phyloP scores from a whole-genome alignment of 1,284 basidiomycete genomes.

The Meripilus lineatus region DNA sequence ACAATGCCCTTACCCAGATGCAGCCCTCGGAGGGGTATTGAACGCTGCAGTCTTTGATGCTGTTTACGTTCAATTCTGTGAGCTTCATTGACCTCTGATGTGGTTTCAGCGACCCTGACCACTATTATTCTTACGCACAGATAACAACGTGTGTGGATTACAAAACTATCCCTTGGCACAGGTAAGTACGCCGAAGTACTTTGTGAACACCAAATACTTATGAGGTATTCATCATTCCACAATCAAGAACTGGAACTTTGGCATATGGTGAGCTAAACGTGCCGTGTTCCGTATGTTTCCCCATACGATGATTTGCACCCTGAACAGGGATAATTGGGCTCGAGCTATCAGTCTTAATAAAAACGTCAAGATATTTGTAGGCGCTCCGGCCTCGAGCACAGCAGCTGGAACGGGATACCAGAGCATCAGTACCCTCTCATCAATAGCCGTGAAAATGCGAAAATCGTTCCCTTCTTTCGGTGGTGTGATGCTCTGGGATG shows the following conservation, averaged over 20 bases:
- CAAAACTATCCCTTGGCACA: conserved; percentile 37
- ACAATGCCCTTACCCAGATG: conserved; percentile 50
- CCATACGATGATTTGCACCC: not conserved
- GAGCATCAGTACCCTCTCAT: conserved; percentile 39
- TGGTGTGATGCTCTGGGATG: conserved; percentile 72
- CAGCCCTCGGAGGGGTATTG: conserved; percentile 44
- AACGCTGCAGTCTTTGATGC: conserved; percentile 53
- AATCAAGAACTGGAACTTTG: conserved; percentile 46
- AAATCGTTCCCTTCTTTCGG: conserved; percentile 66
- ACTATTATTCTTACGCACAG: conserved; percentile 27
- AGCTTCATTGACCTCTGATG: conserved; percentile 8
- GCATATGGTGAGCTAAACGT: conserved; percentile 36
- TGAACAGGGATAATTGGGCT: conserved; percentile 55
- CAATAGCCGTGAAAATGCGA: conserved; percentile 49
- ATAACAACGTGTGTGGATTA: conserved; percentile 49
- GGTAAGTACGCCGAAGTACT: conserved; percentile 24
- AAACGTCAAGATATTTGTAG: conserved; percentile 59
- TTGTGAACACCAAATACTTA: not conserved
- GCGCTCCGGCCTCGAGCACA: conserved; percentile 50
- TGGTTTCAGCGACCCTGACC: not conserved
- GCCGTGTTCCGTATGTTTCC: not conserved
- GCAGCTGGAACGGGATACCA: conserved; percentile 60
- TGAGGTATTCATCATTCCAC: not conserved
- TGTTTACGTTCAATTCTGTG: conserved; percentile 50
- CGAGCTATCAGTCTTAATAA: conserved; percentile 48